Evolutionary conservation across 208 protist species (phyloP).

Genomic region (Wallacemonas collosoma): DNA sequence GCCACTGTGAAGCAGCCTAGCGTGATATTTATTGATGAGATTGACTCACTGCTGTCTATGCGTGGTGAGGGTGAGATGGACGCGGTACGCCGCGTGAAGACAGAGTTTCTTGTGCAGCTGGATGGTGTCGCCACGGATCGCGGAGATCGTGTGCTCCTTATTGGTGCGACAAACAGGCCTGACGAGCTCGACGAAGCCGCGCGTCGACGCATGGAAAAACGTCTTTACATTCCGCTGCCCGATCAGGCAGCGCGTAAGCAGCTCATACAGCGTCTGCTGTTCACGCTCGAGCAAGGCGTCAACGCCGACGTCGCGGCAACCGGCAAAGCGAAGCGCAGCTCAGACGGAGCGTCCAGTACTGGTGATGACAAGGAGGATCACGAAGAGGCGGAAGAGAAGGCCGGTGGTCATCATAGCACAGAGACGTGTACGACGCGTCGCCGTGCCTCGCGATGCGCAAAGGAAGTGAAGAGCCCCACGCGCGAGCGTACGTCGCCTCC

Average conservation of each 20-base stretch:
- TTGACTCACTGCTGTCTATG: conserved; percentile 92
- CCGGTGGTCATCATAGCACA: background rate
- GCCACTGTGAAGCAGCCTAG: conserved; percentile 81
- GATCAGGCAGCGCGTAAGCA: conserved; percentile 54
- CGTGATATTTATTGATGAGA: conserved; percentile 95
- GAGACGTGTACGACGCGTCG: background rate
- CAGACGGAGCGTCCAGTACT: background rate
- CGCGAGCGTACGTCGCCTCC: conserved; percentile 25
- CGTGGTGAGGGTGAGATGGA: conserved; percentile 86
- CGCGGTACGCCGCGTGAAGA: conserved; percentile 97
- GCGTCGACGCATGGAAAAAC: conserved; percentile 87
- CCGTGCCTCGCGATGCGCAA: conserved; percentile 40
- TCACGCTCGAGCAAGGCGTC: conserved; percentile 35
- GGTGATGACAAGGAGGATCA: background rate
- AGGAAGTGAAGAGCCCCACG: conserved; percentile 34
- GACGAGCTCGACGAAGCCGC: conserved; percentile 92
- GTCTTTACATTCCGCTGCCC: conserved; percentile 91
- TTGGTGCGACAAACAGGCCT: conserved; percentile 91
- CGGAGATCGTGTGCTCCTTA: conserved; percentile 84
- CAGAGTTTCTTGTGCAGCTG: conserved; percentile 99
- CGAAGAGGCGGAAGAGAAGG: background rate
- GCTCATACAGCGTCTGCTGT: conserved; percentile 65
- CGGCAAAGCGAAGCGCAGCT: background rate
- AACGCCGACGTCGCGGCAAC: background rate
- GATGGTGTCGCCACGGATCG: conserved; percentile 81